Conservation (phyloP, 768 basidiomycete species). For the Lepiota subincarnata region DNA sequence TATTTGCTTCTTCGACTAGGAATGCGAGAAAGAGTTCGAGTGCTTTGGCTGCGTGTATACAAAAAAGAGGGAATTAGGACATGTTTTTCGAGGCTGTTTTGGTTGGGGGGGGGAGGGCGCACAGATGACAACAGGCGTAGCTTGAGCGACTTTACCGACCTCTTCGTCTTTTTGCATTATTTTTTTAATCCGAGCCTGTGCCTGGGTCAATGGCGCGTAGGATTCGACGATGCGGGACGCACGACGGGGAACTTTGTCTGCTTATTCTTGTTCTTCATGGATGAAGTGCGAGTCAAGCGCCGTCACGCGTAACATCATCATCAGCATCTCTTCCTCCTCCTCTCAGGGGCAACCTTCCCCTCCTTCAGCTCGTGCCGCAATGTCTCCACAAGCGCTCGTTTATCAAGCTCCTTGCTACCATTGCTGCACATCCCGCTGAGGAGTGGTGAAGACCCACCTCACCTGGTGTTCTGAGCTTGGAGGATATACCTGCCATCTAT, state of each 20-base stretch:
- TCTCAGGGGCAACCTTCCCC: too few species aligned
- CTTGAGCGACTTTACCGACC: conserved; percentile 96
- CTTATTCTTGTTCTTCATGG: conserved; percentile 89
- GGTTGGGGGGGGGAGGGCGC: conserved; percentile 27
- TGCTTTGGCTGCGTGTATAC: conserved; percentile 70
- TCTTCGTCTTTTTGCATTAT: conserved; percentile 99
- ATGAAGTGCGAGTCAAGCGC: neutral
- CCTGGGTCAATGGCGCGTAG: neutral
- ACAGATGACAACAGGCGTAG: conserved; percentile 97
- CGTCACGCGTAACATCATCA: too few species aligned
- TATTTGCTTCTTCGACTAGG: conserved; percentile 78
- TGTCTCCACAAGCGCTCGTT: too few species aligned
- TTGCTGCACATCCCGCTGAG: too few species aligned
- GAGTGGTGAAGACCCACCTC: too few species aligned
- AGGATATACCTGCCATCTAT: neutral
- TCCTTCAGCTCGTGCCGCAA: too few species aligned
- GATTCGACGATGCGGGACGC: conserved; percentile 26
- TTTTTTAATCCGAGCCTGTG: conserved; percentile 94
- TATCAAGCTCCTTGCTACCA: too few species aligned
- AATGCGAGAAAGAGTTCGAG: conserved; percentile 87
- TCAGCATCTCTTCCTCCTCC: too few species aligned
- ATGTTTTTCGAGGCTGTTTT: neutral
- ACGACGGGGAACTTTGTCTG: conserved; percentile 90
- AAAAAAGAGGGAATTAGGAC: neutral
- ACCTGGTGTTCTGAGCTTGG: neutral